Percentiles rank a stretch among this genome's conserved stretches.
phyloP scores from a whole-genome alignment of 371 early-diverging fungal species.

The Saksenaea vasiformis region DNA sequence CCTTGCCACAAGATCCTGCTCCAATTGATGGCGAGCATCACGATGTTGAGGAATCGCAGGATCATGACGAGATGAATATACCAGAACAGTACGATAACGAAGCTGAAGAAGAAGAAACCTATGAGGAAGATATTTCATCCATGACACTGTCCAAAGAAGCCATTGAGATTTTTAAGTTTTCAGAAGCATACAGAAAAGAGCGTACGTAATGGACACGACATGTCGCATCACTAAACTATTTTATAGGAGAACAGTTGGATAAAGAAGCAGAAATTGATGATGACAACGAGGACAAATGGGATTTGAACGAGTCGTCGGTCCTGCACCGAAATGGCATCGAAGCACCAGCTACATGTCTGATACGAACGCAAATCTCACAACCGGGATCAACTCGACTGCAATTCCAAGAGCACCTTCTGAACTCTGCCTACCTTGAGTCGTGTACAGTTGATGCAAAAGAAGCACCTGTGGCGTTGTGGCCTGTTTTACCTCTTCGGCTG shows the following conservation, averaged over 20 bases:
- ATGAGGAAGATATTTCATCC: neutral
- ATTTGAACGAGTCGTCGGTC: slow-evolving; percentile 28
- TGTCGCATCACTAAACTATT: too few species aligned
- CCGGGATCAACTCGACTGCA: slow-evolving; percentile 4
- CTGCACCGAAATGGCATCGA: slow-evolving; percentile 24
- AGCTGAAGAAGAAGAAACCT: neutral
- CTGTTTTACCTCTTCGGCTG: slow-evolving; percentile 34
- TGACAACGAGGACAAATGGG: slow-evolving; percentile 25
- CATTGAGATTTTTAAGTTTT: slow-evolving; percentile 42
- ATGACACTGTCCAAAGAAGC: slow-evolving; percentile 30
- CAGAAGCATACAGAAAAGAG: slow-evolving; percentile 40
- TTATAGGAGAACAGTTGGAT: slow-evolving; percentile 10
- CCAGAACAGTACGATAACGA: neutral
- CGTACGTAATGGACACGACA: slow-evolving; percentile 3
- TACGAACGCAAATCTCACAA: slow-evolving; percentile 14
- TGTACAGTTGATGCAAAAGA: slow-evolving; percentile 17
- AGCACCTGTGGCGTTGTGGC: slow-evolving; percentile 31
- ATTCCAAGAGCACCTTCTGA: slow-evolving; percentile 31
- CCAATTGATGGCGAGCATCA: neutral
- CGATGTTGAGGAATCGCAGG: neutral
- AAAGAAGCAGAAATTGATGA: slow-evolving; percentile 14
- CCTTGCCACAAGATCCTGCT: neutral
- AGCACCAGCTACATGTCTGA: slow-evolving; percentile 29
- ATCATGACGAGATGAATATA: neutral
- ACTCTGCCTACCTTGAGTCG: slow-evolving; percentile 25